Conservation (phyloP, 768 basidiomycete genomes). For the Agrocybe chaxingu region DNA sequence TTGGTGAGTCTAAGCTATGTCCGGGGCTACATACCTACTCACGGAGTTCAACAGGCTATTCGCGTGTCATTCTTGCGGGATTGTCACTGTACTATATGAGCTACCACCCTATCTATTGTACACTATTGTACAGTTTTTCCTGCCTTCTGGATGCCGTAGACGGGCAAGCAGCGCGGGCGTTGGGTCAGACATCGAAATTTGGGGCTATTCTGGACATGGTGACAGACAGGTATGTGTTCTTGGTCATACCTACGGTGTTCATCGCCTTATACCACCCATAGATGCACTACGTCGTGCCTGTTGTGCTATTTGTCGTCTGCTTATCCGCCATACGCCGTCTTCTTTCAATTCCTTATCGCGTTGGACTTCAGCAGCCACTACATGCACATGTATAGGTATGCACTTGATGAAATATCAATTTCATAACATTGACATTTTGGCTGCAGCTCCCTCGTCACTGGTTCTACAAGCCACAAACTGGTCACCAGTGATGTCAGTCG, state of each 20-base stretch:
- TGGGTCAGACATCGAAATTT: constrained; percentile 93
- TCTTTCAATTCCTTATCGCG: constrained; percentile 94
- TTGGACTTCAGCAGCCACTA: constrained; percentile 98
- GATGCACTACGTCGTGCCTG: constrained; percentile 94
- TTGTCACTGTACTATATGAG: constrained; percentile 91
- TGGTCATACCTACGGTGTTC: not conserved
- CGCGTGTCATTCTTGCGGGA: constrained; percentile 86
- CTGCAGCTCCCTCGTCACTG: constrained; percentile 89
- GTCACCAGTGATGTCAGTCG: constrained; percentile 91
- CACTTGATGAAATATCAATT: constrained; percentile 1
- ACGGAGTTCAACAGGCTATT: constrained; percentile 61
- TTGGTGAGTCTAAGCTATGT: constrained; percentile 53
- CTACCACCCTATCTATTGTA: constrained; percentile 91
- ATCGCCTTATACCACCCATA: constrained; percentile 25
- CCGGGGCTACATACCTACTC: constrained; percentile 11
- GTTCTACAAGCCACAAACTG: constrained; percentile 88
- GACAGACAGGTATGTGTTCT: constrained; percentile 79
- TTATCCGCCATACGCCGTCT: constrained; percentile 80
- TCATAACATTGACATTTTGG: constrained; percentile 9
- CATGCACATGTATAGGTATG: constrained; percentile 99
- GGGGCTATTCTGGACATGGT: constrained; percentile 99
- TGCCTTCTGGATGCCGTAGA: constrained; percentile 95
- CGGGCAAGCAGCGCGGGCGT: constrained; percentile 84
- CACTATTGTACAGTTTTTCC: constrained; percentile 83
- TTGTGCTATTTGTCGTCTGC: constrained; percentile 90